Conservation (phyloP, 768 basidiomycete species). For the Daedalea quercina region DNA sequence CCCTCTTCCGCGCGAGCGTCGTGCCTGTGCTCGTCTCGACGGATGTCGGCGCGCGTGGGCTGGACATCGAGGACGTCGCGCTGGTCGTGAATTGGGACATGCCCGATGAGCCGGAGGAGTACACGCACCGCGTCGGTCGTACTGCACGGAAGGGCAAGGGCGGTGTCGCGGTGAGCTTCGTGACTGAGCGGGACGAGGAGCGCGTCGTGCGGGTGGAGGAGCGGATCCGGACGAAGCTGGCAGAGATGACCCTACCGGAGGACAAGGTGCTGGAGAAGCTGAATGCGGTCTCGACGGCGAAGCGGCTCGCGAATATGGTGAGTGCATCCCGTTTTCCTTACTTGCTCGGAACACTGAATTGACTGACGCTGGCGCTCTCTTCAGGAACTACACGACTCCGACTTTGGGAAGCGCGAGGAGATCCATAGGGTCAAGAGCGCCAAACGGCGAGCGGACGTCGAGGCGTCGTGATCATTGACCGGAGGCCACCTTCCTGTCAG, state of each 20-base stretch:
- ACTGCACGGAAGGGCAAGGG: conserved; percentile 88
- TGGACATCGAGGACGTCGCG: conserved; percentile 95
- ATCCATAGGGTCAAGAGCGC: conserved; percentile 62
- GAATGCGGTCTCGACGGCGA: conserved; percentile 87
- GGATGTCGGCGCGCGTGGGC: conserved; percentile 90
- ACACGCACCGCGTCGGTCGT: conserved; percentile 91
- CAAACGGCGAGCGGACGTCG: conserved; percentile 21
- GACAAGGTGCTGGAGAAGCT: conserved; percentile 75
- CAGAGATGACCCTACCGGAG: conserved; percentile 73
- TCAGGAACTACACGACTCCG: conserved; percentile 80
- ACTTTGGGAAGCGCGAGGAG: conserved; percentile 86
- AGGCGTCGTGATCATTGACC: not conserved
- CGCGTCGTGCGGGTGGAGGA: conserved; percentile 77
- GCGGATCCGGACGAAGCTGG: conserved; percentile 76
- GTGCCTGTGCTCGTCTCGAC: conserved; percentile 92
- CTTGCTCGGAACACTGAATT: not conserved
- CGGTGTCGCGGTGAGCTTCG: conserved; percentile 88
- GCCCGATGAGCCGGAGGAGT: conserved; percentile 85
- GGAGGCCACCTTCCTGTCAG: too few relatives aligned
- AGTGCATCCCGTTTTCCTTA: conserved; percentile 15
- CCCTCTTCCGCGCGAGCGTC: conserved; percentile 76
- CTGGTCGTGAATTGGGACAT: conserved; percentile 98
- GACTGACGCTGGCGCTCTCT: not conserved
- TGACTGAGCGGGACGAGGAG: conserved; percentile 90
- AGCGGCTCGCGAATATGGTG: conserved; percentile 92